phyloP scores from a whole-genome alignment of 163 green algal species.

The Chlamydomonas reinhardtii region DNA sequence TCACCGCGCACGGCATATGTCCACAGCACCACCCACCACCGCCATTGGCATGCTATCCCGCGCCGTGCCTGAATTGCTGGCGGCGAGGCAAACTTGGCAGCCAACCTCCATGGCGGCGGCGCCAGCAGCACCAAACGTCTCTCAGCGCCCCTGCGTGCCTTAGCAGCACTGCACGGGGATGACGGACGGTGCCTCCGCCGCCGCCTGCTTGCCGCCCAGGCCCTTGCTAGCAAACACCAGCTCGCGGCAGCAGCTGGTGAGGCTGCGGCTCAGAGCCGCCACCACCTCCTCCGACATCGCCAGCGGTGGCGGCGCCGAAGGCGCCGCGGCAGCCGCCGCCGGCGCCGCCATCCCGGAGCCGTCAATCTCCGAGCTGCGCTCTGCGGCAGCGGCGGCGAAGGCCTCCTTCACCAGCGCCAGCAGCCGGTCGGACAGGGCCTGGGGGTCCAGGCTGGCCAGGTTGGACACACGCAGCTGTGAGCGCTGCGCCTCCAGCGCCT shows the following conservation, averaged over 20 bases:
- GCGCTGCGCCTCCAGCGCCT: slow-evolving; percentile 31
- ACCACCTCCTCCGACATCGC: slow-evolving; percentile 25
- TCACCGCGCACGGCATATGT: too few relatives aligned
- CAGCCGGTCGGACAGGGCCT: slow-evolving; percentile 42
- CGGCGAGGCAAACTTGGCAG: too few relatives aligned
- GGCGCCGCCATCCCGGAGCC: background rate
- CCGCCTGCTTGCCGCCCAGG: background rate
- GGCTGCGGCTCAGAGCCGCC: slow-evolving; percentile 24
- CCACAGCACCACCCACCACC: too few relatives aligned
- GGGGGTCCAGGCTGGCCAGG: slow-evolving; percentile 26
- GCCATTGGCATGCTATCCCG: too few relatives aligned
- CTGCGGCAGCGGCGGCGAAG: background rate
- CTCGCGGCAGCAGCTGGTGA: slow-evolving; percentile 46
- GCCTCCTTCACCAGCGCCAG: slow-evolving; percentile 44
- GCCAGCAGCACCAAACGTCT: too few relatives aligned
- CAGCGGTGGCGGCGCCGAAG: background rate
- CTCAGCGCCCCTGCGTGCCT: too few relatives aligned
- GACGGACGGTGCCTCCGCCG: slow-evolving; percentile 18
- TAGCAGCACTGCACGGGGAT: slow-evolving; percentile 50
- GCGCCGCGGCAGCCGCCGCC: background rate
- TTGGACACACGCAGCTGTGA: slow-evolving; percentile 17
- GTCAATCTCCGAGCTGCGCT: background rate
- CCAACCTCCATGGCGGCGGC: too few relatives aligned
- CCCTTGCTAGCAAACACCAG: slow-evolving; percentile 43
- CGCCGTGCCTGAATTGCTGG: too few relatives aligned